Evolutionary conservation across 1,139 yeast genomes (phyloP).

Genomic region (Magnusiomyces fungicola): DNA sequence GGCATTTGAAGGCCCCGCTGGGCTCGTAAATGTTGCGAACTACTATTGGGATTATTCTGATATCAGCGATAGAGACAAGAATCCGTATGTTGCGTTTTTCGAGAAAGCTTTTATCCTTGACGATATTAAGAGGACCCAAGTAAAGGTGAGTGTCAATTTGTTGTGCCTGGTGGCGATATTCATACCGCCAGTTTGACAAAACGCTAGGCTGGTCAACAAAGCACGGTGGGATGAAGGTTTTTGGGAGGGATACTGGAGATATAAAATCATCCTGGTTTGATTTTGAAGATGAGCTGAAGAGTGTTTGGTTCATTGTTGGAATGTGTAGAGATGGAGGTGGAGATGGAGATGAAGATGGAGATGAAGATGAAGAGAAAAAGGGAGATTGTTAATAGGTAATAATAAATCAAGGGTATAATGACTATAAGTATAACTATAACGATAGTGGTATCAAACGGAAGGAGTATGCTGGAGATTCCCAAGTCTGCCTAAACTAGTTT

Average conservation of each 20-base stretch:
- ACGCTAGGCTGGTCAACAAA: slow-evolving; percentile 23
- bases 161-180: slow-evolving; percentile 20
- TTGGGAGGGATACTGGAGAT: slow-evolving; percentile 17
- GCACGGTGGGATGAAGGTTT: slow-evolving; percentile 26
- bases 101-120: slow-evolving; percentile 23
- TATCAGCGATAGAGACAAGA: slow-evolving; percentile 19
- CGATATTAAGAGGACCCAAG: slow-evolving; percentile 29
- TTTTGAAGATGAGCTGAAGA: no score
- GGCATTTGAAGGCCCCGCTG: slow-evolving; percentile 12
- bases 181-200: slow-evolving; percentile 28
- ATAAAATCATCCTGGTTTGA: not conserved
- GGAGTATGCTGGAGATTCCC: no score
- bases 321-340: no score
- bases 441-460: not conserved
- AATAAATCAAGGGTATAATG: no score
- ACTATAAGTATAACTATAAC: not conserved
- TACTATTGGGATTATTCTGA: slow-evolving; percentile 7
- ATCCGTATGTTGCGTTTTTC: slow-evolving; percentile 22
- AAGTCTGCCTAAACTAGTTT: no score
- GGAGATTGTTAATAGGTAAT: no score
- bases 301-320: no score
- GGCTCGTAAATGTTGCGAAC: slow-evolving; percentile 15
- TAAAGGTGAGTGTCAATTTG: slow-evolving; percentile 25
- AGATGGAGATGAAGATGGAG: no score
- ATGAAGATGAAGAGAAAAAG: no score